Conservation (phyloP, 139 green algal species). For the Zygnema cylindricum region DNA sequence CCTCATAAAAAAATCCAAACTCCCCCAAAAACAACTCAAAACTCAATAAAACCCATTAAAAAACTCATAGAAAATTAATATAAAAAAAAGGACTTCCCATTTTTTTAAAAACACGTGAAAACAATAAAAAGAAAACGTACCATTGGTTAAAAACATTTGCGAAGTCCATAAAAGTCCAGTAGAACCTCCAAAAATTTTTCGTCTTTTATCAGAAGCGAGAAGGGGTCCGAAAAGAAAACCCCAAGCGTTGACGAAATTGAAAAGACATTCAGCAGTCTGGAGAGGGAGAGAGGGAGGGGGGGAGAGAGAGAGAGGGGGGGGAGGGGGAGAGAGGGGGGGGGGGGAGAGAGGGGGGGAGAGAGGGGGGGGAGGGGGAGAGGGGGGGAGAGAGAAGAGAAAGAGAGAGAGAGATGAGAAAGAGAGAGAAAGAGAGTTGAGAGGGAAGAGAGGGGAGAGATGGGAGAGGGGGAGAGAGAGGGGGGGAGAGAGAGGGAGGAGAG, state of each 20-base stretch:
- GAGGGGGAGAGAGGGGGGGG: not conserved
- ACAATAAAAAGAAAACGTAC: slow-evolving; percentile 1
- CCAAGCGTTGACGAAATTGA: slow-evolving; percentile 57
- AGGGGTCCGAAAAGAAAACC: slow-evolving; percentile 51
- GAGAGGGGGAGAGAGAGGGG: not conserved
- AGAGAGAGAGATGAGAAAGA: not conserved
- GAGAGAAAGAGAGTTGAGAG: not conserved
- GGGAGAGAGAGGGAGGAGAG: not conserved
- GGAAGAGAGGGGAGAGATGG: not conserved
- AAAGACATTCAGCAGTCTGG: slow-evolving; percentile 41
- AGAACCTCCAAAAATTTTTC: not conserved
- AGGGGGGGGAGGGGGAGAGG: not conserved
- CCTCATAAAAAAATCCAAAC: too few relatives aligned
- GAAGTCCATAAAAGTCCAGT: slow-evolving; percentile 19
- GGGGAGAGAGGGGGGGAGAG: not conserved
- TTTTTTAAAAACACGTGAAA: not conserved
- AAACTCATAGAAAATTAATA: too few relatives aligned
- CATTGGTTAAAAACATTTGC: slow-evolving; percentile 57
- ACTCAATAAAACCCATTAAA: too few relatives aligned
- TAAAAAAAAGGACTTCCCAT: too few relatives aligned
- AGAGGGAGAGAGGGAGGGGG: not conserved
- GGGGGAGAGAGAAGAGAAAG: not conserved
- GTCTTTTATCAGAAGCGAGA: not conserved
- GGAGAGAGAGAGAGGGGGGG: not conserved
- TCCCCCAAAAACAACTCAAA: too few relatives aligned